Base-by-base conservation (phyloP, 2,329 filamentous ascomycete genomes). In the Grosmannia serpens region DNA sequence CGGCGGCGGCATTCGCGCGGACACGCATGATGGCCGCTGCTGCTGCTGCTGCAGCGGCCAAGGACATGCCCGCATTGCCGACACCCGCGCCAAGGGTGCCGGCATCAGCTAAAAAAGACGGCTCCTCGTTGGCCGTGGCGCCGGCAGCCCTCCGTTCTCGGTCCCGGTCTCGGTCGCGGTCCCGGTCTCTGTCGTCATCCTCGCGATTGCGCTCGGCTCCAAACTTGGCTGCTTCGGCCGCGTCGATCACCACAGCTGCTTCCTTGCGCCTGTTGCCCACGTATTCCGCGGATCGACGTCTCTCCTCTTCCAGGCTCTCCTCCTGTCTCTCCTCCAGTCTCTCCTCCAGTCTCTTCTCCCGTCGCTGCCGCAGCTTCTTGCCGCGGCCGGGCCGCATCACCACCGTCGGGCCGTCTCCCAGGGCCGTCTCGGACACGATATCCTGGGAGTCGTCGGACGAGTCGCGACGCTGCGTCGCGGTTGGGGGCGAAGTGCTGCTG, bases 101-200 rank as follows among this genome's bases (percentile, higher is more conserved):
- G 82, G 83, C 80, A 77, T 80, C 82, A 85, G 73, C 83, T 85
- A 85, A 85, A 85, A 86, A 85, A 85, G 82, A 82, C 73, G 55
- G 38, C 57, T 58, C 33, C 10, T 57, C 53, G 3, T 9, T 2
- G 10, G 26, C 26, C 24, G n/a, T 44, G 15, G n/a, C 35, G 15
- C 26, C 26, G 20, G 29, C 51, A 3, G 33, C 46, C 24, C 17
- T 46, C 53, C 38, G 53, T 7, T 24, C 33, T 70, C 66, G 61
- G 5, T 57, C 49, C 13, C 35, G n/a, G 17, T 52, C 38, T 46
- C 33, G 22, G 24, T 46, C 56, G 24, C 24, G 35, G 15, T 10
- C 26, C 7, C 13, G 27, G 20, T 55, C 53, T 8, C 15, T 17
- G 13, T 50, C 22, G 27, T 24, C n/a, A 9, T 17, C 41, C 20